Percentiles rank a stretch among this genome's conserved stretches.
phyloP scores from a whole-genome alignment of 2,329 filamentous ascomycete species.

The Raffaelea arxii region DNA sequence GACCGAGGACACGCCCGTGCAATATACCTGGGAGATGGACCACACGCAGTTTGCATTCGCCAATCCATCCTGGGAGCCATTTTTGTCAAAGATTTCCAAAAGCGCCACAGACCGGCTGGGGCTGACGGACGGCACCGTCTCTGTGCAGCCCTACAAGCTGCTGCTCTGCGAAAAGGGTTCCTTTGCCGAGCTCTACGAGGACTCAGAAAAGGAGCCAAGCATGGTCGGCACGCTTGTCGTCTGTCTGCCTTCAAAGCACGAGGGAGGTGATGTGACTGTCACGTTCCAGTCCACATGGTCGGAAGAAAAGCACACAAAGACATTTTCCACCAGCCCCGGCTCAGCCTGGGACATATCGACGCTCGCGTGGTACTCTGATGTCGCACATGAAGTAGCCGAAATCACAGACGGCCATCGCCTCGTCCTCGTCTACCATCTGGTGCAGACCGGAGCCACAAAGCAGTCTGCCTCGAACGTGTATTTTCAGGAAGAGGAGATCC shows the following conservation, averaged over 20 bases:
- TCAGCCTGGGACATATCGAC: neutral
- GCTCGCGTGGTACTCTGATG: conserved; percentile 33
- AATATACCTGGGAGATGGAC: conserved; percentile 29
- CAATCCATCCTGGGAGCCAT: conserved; percentile 26
- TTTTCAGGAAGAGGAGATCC: neutral
- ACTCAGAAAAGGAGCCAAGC: conserved; percentile 32
- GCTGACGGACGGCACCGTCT: conserved; percentile 15
- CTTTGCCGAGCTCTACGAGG: conserved; percentile 33
- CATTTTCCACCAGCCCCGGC: conserved; percentile 22
- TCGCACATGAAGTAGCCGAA: conserved; percentile 33
- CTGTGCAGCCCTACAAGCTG: conserved; percentile 31
- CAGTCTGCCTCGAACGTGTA: neutral
- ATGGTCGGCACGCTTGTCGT: conserved; percentile 38
- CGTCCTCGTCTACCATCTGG: conserved; percentile 38
- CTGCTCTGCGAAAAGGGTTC: conserved; percentile 35
- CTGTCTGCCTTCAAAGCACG: conserved; percentile 32
- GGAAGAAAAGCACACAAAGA: conserved; percentile 16
- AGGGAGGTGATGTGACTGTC: conserved; percentile 30
- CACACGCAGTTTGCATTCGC: conserved; percentile 23
- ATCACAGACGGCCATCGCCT: conserved; percentile 32
- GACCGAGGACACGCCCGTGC: conserved; percentile 24
- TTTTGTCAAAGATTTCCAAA: conserved; percentile 15
- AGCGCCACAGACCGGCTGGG: conserved; percentile 19
- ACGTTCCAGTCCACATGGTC: conserved; percentile 23
- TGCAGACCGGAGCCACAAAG: conserved; percentile 15